Percentiles rank a stretch among this genome's conserved stretches.
These are phyloP conservation scores for Pleurotus djamor DNA, from an alignment of 768 basidiomycete species.

Conservation along the genomic window DNA sequence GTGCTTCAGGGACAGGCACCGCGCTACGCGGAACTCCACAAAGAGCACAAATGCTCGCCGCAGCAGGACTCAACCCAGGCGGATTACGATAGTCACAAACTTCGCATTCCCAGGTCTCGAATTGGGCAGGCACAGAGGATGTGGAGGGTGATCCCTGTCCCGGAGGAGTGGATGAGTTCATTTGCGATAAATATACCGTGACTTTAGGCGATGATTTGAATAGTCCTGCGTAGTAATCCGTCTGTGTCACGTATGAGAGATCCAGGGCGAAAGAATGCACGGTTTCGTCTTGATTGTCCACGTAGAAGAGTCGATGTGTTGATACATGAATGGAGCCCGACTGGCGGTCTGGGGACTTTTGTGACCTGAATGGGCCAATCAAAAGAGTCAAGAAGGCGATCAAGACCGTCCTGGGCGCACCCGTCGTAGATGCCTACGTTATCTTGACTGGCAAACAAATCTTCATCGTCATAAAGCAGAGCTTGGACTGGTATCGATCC, in stretches of 20 bases:
- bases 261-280: slow-evolving; percentile 66
- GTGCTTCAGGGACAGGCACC: slow-evolving; percentile 23
- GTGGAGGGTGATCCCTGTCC: slow-evolving; percentile 13
- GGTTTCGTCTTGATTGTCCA: slow-evolving; percentile 49
- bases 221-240: slow-evolving; percentile 88
- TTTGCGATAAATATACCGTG: slow-evolving; percentile 63
- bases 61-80: slow-evolving; percentile 68
- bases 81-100: slow-evolving; percentile 88
- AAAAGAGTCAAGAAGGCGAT: background rate
- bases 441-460: slow-evolving; percentile 69
- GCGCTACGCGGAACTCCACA: slow-evolving; percentile 75
- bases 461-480: slow-evolving; percentile 80
- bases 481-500: slow-evolving; percentile 79
- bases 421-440: slow-evolving; percentile 90
- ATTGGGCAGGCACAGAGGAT: slow-evolving; percentile 24
- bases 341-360: slow-evolving; percentile 83
- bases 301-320: slow-evolving; percentile 84
- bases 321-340: slow-evolving; percentile 71
- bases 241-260: slow-evolving; percentile 64
- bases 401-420: slow-evolving; percentile 38
- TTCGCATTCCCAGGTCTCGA: slow-evolving; percentile 77
- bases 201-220: slow-evolving; percentile 90
- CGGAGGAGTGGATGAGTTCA: slow-evolving; percentile 15
- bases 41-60: slow-evolving; percentile 68
- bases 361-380: slow-evolving; percentile 47